Evolutionary conservation across 2,329 filamentous ascomycete genomes (phyloP), one percentile per base, ranked within the genome.

Genomic region (Exophiala sideris): DNA sequence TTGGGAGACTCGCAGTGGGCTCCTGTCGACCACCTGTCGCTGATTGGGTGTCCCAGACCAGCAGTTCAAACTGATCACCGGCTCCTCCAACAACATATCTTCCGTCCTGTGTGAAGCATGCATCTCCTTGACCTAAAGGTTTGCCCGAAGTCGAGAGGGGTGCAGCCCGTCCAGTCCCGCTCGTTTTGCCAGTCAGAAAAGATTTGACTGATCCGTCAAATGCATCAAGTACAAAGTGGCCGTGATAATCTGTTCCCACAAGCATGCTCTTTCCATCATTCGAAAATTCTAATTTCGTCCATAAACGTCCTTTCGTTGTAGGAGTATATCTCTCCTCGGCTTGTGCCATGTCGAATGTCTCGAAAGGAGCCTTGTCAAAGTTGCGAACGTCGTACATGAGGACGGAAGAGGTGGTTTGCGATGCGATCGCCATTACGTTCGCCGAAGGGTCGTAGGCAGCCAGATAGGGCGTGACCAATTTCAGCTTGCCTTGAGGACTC

Each of bases 361-460:
- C 81, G 66, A 99, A 95, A 0, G 94, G 94, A 3, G 87, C 84
- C 70, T 94, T 95, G 70, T 96, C 89, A 72, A 89, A 97, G 70
- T 96, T 95, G 62, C 91, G 87, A 62, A 91, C 82, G 70, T 99
- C 94, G 74, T 97, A 99, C 45, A 99, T 84, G 12, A 96, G 78
- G 45, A 99, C 78, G 2, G 83, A 83, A 45, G 90, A 89, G 38
- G 89, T 88, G 3, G 82, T 81, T 3, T 92, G 88, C 1, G 87
- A 95, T 3, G 86, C 94, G 45, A 97, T 84, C 14, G 92, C 94
- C 64, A 99, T 95, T 54, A 96, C 88, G 33, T 86, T 87, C 5
- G 91, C 94, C 1, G 91, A 95, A 0, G 94, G 92, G 65, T 99
- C 94, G 73, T 90, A 97, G 3, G 92, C 87, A 16, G 89, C 83